A percentile compares a stretch with the other conserved stretches of the same genome.
Conservation (phyloP, 176 grass and related monocot species). For the Zea luxurians region DNA sequence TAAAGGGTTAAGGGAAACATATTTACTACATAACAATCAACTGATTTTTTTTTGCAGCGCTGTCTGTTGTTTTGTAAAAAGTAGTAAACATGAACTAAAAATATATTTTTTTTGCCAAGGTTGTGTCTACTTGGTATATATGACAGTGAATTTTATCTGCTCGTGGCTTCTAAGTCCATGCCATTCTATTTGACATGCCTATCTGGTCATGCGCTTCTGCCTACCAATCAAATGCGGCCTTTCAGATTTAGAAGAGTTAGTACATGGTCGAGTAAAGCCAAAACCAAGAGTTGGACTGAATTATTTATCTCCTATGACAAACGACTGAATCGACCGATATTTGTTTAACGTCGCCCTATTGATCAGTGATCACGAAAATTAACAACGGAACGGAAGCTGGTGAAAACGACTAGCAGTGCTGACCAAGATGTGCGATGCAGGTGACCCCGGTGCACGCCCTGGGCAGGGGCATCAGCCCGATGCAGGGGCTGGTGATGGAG, state of each 20-base stretch:
- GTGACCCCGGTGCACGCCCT: conserved; percentile 76
- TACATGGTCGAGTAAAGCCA: neutral
- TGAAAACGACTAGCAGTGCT: neutral
- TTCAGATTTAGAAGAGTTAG: conserved; percentile 3
- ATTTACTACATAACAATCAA: neutral
- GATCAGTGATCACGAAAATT: neutral
- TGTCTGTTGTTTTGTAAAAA: neutral
- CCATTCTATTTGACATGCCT: neutral
- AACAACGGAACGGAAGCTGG: neutral
- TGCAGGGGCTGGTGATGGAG: conserved; percentile 91
- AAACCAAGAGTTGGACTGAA: neutral
- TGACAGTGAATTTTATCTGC: neutral
- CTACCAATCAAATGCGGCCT: neutral
- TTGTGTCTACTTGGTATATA: neutral
- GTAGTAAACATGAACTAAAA: neutral
- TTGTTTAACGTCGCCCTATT: neutral
- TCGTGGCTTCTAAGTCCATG: neutral
- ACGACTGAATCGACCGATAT: neutral
- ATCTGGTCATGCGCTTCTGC: neutral
- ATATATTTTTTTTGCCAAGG: neutral
- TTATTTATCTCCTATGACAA: neutral
- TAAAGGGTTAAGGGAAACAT: neutral
- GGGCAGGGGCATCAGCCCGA: conserved; percentile 46
- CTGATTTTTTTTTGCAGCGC: neutral
- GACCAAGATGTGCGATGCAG: conserved; percentile 35